Evolutionary conservation across 2,329 filamentous ascomycete genomes (phyloP), one percentile per base, ranked within the genome.

Genomic region (Fusarium luffae): DNA sequence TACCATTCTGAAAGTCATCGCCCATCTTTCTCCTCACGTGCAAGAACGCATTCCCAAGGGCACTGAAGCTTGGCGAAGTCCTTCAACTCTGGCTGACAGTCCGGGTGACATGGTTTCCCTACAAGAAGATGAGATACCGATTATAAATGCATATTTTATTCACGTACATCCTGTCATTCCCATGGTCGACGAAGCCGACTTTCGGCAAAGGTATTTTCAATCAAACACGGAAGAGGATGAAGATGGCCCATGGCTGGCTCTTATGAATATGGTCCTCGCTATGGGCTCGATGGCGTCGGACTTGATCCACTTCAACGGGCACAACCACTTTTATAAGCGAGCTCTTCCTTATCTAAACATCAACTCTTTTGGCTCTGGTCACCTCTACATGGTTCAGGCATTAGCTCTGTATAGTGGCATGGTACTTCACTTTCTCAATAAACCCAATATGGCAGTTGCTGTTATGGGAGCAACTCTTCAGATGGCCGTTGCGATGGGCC

Each of bases 221-320:
- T 42, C 21, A 13, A 50, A 5, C 28, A 46, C n/a, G 68, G 84
- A 90, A 19, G 88, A 84, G 63, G 91, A 93, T 76, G 83, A 87
- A 2, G 85, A 49, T 25, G 42, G 48, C 4, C 47, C 90, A 21
- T 94, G 92, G 92, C 83, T 93, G 19, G 89, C 89, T 11, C 80
- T 94, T 9, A 81, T 93, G 21, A 93, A 94, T 76, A 92, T 92
- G 82, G 90, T 94, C 7, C 90, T 93, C 69, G 90, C 91, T 7
- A 87, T 93, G 81, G 92, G 92, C 16, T 92, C 89, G 72, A 89
- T 94, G 51, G 85, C 84, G 2, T 84, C 90, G 42, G 90, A 92
- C 75, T 86, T 88, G 67, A 88, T 85, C 59, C 91, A 93, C 73
- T 85, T 92, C 73, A 86, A 86, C 67, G 34, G 49, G 0, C 54